Percentiles rank a stretch among this genome's conserved stretches.
These are phyloP conservation scores for Orbilia brochopaga DNA, from an alignment of 2,329 filamentous ascomycete species.

Conservation along the genomic window DNA sequence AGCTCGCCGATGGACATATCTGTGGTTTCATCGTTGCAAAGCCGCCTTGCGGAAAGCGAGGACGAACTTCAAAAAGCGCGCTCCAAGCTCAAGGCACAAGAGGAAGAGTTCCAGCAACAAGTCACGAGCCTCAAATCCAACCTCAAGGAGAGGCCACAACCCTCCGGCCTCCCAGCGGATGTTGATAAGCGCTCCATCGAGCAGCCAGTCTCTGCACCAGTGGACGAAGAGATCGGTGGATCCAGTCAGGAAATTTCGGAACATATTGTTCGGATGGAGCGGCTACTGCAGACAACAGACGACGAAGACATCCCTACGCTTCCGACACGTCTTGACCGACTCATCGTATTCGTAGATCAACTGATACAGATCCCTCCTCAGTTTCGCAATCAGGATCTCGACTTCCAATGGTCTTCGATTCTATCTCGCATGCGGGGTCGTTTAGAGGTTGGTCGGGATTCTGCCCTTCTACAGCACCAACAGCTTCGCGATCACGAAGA, in stretches of 20 bases:
- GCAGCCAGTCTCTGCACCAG: neutral
- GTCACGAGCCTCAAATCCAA: constrained; percentile 66
- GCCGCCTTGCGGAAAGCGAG: constrained; percentile 87
- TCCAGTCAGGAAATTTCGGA: neutral
- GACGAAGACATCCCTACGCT: constrained; percentile 6
- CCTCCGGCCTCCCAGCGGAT: constrained; percentile 11
- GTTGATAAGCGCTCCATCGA: neutral
- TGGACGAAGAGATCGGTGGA: neutral
- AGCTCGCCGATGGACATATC: constrained; percentile 85
- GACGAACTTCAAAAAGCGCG: constrained; percentile 76
- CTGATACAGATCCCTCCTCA: constrained; percentile 10
- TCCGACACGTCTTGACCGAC: constrained; percentile 6
- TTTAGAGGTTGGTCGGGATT: constrained; percentile 17
- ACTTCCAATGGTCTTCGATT: constrained; percentile 5
- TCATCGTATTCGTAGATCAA: constrained; percentile 27
- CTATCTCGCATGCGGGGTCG: constrained; percentile 25
- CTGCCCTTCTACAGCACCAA: constrained; percentile 11
- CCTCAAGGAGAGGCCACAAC: constrained; percentile 31
- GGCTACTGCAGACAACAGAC: constrained; percentile 8
- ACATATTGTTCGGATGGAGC: constrained; percentile 11
- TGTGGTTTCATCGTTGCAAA: constrained; percentile 82
- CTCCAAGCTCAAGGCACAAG: constrained; percentile 73
- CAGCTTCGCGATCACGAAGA: constrained; percentile 15
- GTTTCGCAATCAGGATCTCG: neutral
- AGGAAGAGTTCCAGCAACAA: constrained; percentile 75